These are phyloP conservation scores for Ogataea paradorogensis DNA, from an alignment of 805 yeast genomes.

Conservation along the genomic window DNA sequence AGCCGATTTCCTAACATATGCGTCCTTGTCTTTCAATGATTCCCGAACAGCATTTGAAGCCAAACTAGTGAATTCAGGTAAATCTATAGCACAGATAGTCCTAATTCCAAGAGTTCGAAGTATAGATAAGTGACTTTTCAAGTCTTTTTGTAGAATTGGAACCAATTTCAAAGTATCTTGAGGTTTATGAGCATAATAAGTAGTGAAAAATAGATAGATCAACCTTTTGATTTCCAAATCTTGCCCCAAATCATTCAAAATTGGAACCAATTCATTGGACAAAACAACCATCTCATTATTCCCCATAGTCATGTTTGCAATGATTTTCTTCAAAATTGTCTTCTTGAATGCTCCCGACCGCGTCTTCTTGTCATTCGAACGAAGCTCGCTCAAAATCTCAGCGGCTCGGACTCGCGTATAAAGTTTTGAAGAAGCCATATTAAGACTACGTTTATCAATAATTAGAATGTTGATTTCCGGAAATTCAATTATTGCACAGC, in stretches of 20 bases:
- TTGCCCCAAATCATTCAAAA: conserved; percentile 40
- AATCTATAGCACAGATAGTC: conserved; percentile 59
- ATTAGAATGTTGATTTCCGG: no score
- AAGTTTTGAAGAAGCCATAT: conserved; percentile 29
- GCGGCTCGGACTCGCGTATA: conserved; percentile 29
- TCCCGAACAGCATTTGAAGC: conserved; percentile 39
- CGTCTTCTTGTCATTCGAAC: conserved; percentile 37
- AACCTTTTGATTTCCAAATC: conserved; percentile 71
- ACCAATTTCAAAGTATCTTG: conserved; percentile 54
- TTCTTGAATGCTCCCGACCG: conserved; percentile 38
- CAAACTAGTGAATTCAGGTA: conserved; percentile 47
- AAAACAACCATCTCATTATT: conserved; percentile 70
- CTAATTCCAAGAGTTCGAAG: conserved; percentile 61
- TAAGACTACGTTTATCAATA: no score
- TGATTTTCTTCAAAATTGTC: conserved; percentile 61
- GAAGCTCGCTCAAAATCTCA: conserved; percentile 32
- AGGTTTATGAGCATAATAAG: conserved; percentile 59
- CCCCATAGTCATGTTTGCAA: conserved; percentile 82
- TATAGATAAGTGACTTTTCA: conserved; percentile 38
- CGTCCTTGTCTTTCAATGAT: conserved; percentile 45
- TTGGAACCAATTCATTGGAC: conserved; percentile 57
- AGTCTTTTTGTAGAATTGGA: conserved; percentile 52
- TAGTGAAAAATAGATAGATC: conserved; percentile 63
- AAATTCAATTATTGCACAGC: no score
- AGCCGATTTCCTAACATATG: conserved; percentile 66